phyloP scores from a whole-genome alignment of 1,139 yeast genomes.

The Candida albicans region DNA sequence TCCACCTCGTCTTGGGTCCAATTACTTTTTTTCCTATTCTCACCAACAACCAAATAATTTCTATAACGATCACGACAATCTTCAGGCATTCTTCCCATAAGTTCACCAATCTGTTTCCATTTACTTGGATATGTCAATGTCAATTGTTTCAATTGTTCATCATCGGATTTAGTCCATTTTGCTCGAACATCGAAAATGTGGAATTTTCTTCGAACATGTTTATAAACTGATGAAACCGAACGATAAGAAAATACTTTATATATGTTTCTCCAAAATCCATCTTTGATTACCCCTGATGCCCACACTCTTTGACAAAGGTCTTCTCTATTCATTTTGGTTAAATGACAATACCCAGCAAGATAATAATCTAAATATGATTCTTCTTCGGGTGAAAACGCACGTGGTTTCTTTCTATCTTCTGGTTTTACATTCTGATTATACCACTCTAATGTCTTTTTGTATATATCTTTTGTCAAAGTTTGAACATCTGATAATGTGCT shows the following conservation, averaged over 20 bases:
- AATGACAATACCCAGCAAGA: slow-evolving; percentile 63
- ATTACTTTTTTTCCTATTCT: slow-evolving; percentile 66
- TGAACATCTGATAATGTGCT: slow-evolving; percentile 33
- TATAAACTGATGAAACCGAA: slow-evolving; percentile 84
- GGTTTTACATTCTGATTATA: slow-evolving; percentile 32
- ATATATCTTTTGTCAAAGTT: slow-evolving; percentile 37
- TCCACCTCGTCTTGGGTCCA: slow-evolving; percentile 80
- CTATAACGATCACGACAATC: slow-evolving; percentile 97
- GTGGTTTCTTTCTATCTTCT: slow-evolving; percentile 33
- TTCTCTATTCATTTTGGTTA: slow-evolving; percentile 59
- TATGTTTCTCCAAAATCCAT: slow-evolving; percentile 83
- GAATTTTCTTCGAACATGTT: slow-evolving; percentile 86
- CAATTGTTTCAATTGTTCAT: slow-evolving; percentile 59
- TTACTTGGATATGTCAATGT: slow-evolving; percentile 72
- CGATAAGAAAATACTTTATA: slow-evolving; percentile 79
- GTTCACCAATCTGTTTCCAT: slow-evolving; percentile 80
- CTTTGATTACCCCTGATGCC: slow-evolving; percentile 82
- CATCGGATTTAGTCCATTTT: slow-evolving; percentile 85
- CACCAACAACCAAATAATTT: slow-evolving; percentile 89
- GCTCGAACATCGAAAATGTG: slow-evolving; percentile 87
- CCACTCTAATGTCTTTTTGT: slow-evolving; percentile 39
- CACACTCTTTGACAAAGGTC: slow-evolving; percentile 83
- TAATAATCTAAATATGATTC: slow-evolving; percentile 69
- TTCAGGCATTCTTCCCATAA: slow-evolving; percentile 92
- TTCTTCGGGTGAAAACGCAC: slow-evolving; percentile 62